phyloP scores from a whole-genome alignment of 2,329 filamentous ascomycete genomes.

The Pezicula rhizophila region DNA sequence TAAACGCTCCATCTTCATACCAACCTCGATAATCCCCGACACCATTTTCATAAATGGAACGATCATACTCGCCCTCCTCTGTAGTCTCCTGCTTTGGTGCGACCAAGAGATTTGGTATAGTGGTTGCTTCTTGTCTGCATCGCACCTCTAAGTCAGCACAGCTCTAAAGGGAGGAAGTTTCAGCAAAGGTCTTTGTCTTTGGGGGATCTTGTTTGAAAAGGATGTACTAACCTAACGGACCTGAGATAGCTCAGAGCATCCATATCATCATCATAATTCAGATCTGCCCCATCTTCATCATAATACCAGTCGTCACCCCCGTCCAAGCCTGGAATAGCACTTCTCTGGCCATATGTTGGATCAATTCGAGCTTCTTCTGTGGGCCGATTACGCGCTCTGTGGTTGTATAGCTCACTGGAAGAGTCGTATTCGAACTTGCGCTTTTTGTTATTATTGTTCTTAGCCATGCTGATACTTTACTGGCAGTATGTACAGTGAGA shows the following conservation, averaged over 20 bases:
- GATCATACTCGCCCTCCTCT: conserved; percentile 30
- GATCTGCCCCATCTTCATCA: conserved; percentile 41
- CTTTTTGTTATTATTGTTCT: conserved; percentile 14
- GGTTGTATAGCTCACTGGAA: conserved; percentile 12
- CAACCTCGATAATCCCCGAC: conserved; percentile 53
- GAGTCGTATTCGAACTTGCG: conserved; percentile 15
- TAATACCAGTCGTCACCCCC: conserved; percentile 28
- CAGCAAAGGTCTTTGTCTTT: conserved; percentile 30
- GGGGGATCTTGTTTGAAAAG: background rate
- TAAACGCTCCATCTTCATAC: conserved; percentile 76
- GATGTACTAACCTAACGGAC: conserved; percentile 58
- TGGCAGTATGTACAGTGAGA: background rate
- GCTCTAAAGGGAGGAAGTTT: conserved; percentile 19
- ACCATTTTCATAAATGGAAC: conserved; percentile 42
- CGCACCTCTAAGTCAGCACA: conserved; percentile 37
- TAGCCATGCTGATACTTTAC: background rate
- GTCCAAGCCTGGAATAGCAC: conserved; percentile 61
- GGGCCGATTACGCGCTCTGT: conserved; percentile 16
- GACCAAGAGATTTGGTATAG: conserved; percentile 65
- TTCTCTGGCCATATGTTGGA: conserved; percentile 64
- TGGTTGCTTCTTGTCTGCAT: conserved; percentile 65
- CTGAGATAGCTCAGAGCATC: conserved; percentile 64
- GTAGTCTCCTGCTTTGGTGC: conserved; percentile 43
- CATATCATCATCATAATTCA: conserved; percentile 61
- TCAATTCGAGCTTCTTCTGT: conserved; percentile 38